These are phyloP conservation scores for Gnaphalium uliginosum DNA, from an alignment of 129 eudicot species.

Conservation along the genomic window DNA sequence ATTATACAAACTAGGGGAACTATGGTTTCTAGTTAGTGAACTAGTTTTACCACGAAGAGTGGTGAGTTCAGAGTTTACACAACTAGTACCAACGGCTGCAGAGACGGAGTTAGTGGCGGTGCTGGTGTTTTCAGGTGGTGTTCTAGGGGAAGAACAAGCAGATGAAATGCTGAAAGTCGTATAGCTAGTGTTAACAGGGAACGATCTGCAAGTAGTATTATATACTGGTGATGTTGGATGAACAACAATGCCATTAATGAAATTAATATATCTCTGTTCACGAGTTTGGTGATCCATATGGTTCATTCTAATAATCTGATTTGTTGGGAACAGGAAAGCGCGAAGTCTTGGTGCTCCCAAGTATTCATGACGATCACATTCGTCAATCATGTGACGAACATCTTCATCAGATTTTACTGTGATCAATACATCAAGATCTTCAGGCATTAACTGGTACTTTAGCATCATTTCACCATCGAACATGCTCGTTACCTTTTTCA, in stretches of 20 bases:
- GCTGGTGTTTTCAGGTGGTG: constrained; percentile 33
- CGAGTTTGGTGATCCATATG: constrained; percentile 41
- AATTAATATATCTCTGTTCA: constrained; percentile 68
- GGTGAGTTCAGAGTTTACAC: neutral
- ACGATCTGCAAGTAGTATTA: constrained; percentile 13
- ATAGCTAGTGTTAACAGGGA: constrained; percentile 33
- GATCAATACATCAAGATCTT: neutral
- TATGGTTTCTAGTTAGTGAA: constrained; percentile 47
- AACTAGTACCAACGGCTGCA: constrained; percentile 21
- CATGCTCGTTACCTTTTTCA: constrained; percentile 60
- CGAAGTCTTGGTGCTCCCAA: constrained; percentile 58
- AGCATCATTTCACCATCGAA: constrained; percentile 65
- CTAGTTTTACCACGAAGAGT: constrained; percentile 2
- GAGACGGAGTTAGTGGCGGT: constrained; percentile 11
- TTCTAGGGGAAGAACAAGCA: constrained; percentile 65
- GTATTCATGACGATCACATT: constrained; percentile 52
- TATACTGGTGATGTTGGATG: constrained; percentile 33
- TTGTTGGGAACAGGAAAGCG: constrained; percentile 66
- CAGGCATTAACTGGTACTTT: constrained; percentile 54
- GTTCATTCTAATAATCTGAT: constrained; percentile 42
- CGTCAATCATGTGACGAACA: constrained; percentile 70
- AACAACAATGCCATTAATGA: constrained; percentile 56
- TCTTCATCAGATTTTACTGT: constrained; percentile 78
- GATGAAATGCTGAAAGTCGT: constrained; percentile 41
- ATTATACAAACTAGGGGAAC: constrained; percentile 63